phyloP scores from a whole-genome alignment of 768 basidiomycete species.

The Leucogyrophana mollusca region DNA sequence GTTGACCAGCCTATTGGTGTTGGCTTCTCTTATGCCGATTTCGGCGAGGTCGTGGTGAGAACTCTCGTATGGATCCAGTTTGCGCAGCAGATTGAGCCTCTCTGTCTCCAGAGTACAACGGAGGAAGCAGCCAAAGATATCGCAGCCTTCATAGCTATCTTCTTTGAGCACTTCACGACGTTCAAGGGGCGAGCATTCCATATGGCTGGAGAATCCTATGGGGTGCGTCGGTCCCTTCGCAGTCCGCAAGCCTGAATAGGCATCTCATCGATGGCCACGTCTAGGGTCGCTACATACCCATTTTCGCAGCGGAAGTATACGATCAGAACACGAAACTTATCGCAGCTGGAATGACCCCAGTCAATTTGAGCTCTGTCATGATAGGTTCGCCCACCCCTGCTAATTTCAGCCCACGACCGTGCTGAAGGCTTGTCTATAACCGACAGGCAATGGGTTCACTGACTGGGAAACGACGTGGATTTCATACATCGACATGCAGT shows the following conservation, averaged over 20 bases:
- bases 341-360: slow-evolving; percentile 46
- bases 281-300: slow-evolving; percentile 52
- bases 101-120: slow-evolving; percentile 46
- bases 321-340: slow-evolving; percentile 44
- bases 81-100: not conserved
- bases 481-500: slow-evolving; percentile 54
- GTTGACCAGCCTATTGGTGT: slow-evolving; percentile 45
- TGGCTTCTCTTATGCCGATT: slow-evolving; percentile 46
- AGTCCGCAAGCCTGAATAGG: too few relatives aligned
- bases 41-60: slow-evolving; percentile 38
- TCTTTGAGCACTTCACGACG: slow-evolving; percentile 70
- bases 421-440: not conserved
- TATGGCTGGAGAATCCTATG: slow-evolving; percentile 59
- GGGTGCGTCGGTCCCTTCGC: slow-evolving; percentile 30
- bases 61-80: slow-evolving; percentile 1
- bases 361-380: slow-evolving; percentile 49
- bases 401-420: not conserved
- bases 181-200: slow-evolving; percentile 69
- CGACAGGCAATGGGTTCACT: slow-evolving; percentile 44
- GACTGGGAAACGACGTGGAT: slow-evolving; percentile 36
- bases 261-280: not conserved
- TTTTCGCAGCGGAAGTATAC: slow-evolving; percentile 47
- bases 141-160: slow-evolving; percentile 67
- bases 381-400: slow-evolving; percentile 34
- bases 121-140: slow-evolving; percentile 71